Percentiles rank a stretch among this genome's conserved stretches.
phyloP scores from a whole-genome alignment of 2,329 filamentous ascomycete genomes.

The Neofusicoccum umdonicola region DNA sequence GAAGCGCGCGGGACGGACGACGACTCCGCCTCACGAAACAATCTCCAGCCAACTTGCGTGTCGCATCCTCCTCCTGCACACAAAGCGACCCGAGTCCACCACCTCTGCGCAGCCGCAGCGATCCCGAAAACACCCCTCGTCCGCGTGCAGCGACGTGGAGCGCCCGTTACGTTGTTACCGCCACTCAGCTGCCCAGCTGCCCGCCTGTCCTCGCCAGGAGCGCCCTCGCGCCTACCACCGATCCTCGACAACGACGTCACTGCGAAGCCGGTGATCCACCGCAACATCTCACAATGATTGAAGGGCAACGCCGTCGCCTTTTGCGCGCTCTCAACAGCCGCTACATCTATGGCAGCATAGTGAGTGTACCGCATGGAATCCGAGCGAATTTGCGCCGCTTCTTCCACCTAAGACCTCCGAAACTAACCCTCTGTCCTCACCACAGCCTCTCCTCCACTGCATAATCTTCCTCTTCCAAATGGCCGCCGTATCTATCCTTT shows the following conservation, averaged over 20 bases:
- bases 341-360: conserved; percentile 71
- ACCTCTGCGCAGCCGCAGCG: background rate
- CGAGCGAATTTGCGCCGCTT: conserved; percentile 16
- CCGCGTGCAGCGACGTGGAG: background rate
- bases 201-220: conserved; percentile 10
- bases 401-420: background rate
- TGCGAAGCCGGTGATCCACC: conserved; percentile 16
- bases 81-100: background rate
- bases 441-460: conserved; percentile 82
- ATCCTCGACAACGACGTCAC: conserved; percentile 17
- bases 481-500: conserved; percentile 76
- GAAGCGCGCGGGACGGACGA: background rate
- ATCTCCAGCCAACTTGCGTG: background rate
- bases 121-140: background rate
- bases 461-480: conserved; percentile 86
- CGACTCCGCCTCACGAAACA: conserved; percentile 19
- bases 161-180: background rate
- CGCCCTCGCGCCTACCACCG: conserved; percentile 13
- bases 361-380: conserved; percentile 48
- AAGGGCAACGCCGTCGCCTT: conserved; percentile 55
- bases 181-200: background rate
- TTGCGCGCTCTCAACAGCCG: conserved; percentile 66
- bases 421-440: conserved; percentile 17
- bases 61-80: background rate
- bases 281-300: conserved; percentile 31